phyloP scores from a whole-genome alignment of 495 filamentous ascomycete species.

The Aspergillus saccharolyticus region DNA sequence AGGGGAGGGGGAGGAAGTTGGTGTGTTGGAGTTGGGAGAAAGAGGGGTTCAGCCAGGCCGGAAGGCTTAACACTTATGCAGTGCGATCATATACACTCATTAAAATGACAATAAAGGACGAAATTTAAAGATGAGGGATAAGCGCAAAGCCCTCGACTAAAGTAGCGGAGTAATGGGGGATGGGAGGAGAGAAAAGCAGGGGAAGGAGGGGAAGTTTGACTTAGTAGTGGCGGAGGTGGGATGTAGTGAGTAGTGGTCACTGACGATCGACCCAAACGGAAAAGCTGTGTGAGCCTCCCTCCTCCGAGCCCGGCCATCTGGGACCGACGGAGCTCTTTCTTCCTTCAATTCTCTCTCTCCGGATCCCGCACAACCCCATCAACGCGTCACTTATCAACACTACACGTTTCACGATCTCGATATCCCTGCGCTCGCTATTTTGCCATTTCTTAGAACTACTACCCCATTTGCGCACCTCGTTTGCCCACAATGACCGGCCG shows the following conservation, averaged over 20 bases:
- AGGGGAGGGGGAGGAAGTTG: not conserved
- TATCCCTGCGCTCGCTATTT: not conserved
- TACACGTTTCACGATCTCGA: not conserved
- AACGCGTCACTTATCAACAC: not conserved
- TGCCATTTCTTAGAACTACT: constrained; percentile 8
- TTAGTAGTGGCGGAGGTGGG: constrained; percentile 30
- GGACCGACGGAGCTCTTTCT: constrained; percentile 9
- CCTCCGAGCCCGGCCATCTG: not conserved
- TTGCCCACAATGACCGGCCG: constrained; percentile 67
- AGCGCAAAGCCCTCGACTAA: constrained; percentile 7
- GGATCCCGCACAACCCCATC: constrained; percentile 3
- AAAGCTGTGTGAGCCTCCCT: constrained; percentile 28
- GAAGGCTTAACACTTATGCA: constrained; percentile 23
- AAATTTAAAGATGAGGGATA: not conserved
- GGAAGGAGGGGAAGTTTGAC: constrained; percentile 12
- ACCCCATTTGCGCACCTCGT: constrained; percentile 1
- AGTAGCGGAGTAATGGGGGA: constrained; percentile 10
- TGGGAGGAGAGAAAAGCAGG: constrained; percentile 15
- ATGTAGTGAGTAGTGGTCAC: constrained; percentile 20
- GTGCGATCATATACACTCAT: constrained; percentile 25
- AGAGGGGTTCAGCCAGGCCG: constrained; percentile 27
- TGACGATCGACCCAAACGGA: constrained; percentile 26
- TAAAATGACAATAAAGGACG: constrained; percentile 11
- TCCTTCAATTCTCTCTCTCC: constrained; percentile 7
- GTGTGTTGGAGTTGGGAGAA: constrained; percentile 15